phyloP scores from a whole-genome alignment of 805 yeast genomes.

The Candida berthetii region DNA sequence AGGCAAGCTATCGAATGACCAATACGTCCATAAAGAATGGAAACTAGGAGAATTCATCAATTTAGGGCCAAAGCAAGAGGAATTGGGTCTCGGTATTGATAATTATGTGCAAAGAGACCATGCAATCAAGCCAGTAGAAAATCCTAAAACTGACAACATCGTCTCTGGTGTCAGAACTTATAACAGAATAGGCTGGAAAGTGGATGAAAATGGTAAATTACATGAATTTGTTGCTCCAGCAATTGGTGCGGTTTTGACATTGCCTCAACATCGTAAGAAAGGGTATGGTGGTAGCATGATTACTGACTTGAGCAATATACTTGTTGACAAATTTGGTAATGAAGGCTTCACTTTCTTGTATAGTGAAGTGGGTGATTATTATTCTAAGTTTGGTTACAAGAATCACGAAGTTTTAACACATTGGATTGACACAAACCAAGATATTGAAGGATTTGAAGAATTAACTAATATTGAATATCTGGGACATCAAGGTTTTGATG shows the following conservation, averaged over 20 bases:
- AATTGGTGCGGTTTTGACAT: conserved; percentile 58
- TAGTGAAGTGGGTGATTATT: conserved; percentile 72
- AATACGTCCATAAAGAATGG: conserved; percentile 31
- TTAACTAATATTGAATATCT: conserved; percentile 17
- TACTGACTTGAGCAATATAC: conserved; percentile 23
- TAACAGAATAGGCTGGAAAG: conserved; percentile 27
- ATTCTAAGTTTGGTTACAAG: conserved; percentile 57
- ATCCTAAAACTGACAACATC: conserved; percentile 23
- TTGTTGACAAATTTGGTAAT: conserved; percentile 25
- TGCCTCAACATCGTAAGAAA: conserved; percentile 38
- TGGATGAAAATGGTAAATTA: conserved; percentile 19
- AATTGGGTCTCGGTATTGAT: conserved; percentile 23
- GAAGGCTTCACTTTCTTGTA: conserved; percentile 43
- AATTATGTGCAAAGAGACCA: conserved; percentile 27
- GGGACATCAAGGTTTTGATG: conserved; percentile 24
- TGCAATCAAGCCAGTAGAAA: conserved; percentile 14
- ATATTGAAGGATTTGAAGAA: conserved; percentile 9
- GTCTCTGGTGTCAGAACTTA: conserved; percentile 36
- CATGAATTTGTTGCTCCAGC: conserved; percentile 29
- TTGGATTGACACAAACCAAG: conserved; percentile 12
- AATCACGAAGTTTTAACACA: conserved; percentile 32
- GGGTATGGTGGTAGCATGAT: conserved; percentile 53
- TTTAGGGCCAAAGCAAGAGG: conserved; percentile 15
- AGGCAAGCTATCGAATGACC: conserved; percentile 23
- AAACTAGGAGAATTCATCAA: conserved; percentile 20